Evolutionary conservation across 2,329 filamentous ascomycete genomes (phyloP).

Genomic region (Aspergillus tamarii): DNA sequence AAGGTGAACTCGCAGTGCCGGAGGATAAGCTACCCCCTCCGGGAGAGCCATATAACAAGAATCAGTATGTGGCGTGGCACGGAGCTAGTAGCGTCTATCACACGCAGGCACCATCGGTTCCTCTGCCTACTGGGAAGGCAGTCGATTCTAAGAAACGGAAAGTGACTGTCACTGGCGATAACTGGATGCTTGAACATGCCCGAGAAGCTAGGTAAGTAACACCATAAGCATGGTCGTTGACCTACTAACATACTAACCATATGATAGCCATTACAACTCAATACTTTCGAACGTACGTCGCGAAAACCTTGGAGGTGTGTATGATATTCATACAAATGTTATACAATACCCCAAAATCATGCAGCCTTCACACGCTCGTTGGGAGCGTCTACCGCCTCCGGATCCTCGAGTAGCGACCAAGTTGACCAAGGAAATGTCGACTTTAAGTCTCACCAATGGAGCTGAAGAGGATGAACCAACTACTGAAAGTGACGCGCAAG

Average conservation of each 20-base stretch:
- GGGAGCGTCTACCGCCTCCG: slow-evolving; percentile 68
- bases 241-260: slow-evolving; percentile 13
- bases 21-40: slow-evolving; percentile 74
- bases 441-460: slow-evolving; percentile 38
- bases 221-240: not conserved
- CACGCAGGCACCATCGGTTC: slow-evolving; percentile 75
- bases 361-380: slow-evolving; percentile 85
- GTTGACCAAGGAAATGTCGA: slow-evolving; percentile 39
- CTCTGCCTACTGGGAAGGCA: slow-evolving; percentile 72
- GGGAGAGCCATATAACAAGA: slow-evolving; percentile 95
- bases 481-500: slow-evolving; percentile 11
- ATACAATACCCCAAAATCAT: slow-evolving; percentile 86
- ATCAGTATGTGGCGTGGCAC: slow-evolving; percentile 98
- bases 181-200: slow-evolving; percentile 97
- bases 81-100: slow-evolving; percentile 96
- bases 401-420: slow-evolving; percentile 33
- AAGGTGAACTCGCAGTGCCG: slow-evolving; percentile 90
- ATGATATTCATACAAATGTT: slow-evolving; percentile 90
- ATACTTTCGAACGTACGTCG: slow-evolving; percentile 69
- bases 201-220: slow-evolving; percentile 77
- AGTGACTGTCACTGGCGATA: slow-evolving; percentile 86
- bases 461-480: slow-evolving; percentile 23
- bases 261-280: slow-evolving; percentile 77
- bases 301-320: slow-evolving; percentile 73
- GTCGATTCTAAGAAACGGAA: slow-evolving; percentile 79